Base-by-base conservation (phyloP, 495 filamentous ascomycete species). In the Achaetomiella virescens region DNA sequence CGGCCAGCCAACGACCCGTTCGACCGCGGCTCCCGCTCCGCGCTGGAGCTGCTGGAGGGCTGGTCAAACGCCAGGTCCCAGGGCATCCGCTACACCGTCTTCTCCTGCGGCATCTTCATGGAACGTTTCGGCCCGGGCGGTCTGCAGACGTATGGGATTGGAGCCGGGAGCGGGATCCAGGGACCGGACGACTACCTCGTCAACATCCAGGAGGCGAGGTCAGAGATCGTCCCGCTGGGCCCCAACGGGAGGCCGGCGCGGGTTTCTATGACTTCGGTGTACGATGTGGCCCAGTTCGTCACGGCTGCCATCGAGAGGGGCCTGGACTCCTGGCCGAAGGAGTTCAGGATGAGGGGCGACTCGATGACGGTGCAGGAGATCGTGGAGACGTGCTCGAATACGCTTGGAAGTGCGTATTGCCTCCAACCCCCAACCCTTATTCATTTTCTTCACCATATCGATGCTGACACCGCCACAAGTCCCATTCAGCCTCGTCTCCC, bases 81-180 rank as follows among this genome's bases (percentile, higher is more conserved):
- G 55, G 60, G 65, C 21, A 82, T 89, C 72, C 70, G 80, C 40
- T 87, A 76, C 53, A 85, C 85, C 4, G 74, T 83, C 35, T 88
- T 90, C 58, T 78, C 80, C 1, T 90, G 87, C 64, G 87, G 87
- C 35, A 63, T 89, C n/a, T 82, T 90, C 61, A 89, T 88, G 72
- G 87, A 90, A 62, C 74, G 86, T 11, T 89, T 90, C 65, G 78
- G 75, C 9, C 82, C 80, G 11, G 81, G 80, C 11, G 87, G 87
- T 4, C 70, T 90, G 46, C 68, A 69, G 20, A 65, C 70, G 3
- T 77, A 75, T 48, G 67, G 72, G 4, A 82, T 89, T 33, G 83
- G 84, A 9, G 52, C 63, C 17, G 66, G 68, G 8, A 68, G 66
- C 38, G 72, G 73, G 12, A 63, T 82, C 29, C 69, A 71, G 15